These are phyloP conservation scores for Penicillium sclerotigenum DNA, from an alignment of 2,329 filamentous ascomycete species.

Conservation along the genomic window DNA sequence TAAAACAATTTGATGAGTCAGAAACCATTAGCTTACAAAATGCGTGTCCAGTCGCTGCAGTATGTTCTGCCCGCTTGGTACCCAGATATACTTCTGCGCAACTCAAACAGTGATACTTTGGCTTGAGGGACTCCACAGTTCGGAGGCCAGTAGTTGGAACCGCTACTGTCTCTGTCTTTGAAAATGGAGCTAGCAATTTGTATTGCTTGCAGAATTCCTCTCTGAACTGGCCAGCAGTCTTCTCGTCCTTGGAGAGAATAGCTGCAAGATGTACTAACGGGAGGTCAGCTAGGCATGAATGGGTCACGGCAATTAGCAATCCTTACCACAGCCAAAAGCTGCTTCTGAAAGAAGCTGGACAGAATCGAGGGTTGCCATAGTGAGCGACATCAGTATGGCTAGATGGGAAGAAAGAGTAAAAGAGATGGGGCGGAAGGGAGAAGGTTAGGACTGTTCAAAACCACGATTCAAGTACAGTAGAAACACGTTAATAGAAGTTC, in stretches of 20 bases:
- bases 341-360: constrained; percentile 36
- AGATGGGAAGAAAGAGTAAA: background rate
- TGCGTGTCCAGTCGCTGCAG: constrained; percentile 38
- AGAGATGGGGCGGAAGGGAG: background rate
- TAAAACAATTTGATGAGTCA: background rate
- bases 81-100: constrained; percentile 35
- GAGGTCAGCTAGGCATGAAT: constrained; percentile 16
- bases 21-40: constrained; percentile 37
- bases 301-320: background rate
- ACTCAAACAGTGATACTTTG: constrained; percentile 40
- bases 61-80: constrained; percentile 35
- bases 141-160: constrained; percentile 22
- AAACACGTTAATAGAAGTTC: constrained; percentile 2
- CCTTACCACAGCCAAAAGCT: constrained; percentile 43
- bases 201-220: constrained; percentile 33
- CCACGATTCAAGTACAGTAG: background rate
- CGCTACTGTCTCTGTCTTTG: constrained; percentile 22
- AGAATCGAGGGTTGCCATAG: constrained; percentile 37
- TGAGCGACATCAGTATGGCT: constrained; percentile 5
- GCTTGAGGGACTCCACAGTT: constrained; percentile 33
- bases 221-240: constrained; percentile 37
- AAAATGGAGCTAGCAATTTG: constrained; percentile 28
- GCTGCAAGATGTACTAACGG: constrained; percentile 39
- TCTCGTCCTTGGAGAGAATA: constrained; percentile 29
- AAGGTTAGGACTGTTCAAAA: background rate